A percentile compares a stretch with the other conserved stretches of the same genome.
Evolutionary conservation across 2,329 filamentous ascomycete genomes (phyloP).

Genomic region (Sarocladium kiliense): DNA sequence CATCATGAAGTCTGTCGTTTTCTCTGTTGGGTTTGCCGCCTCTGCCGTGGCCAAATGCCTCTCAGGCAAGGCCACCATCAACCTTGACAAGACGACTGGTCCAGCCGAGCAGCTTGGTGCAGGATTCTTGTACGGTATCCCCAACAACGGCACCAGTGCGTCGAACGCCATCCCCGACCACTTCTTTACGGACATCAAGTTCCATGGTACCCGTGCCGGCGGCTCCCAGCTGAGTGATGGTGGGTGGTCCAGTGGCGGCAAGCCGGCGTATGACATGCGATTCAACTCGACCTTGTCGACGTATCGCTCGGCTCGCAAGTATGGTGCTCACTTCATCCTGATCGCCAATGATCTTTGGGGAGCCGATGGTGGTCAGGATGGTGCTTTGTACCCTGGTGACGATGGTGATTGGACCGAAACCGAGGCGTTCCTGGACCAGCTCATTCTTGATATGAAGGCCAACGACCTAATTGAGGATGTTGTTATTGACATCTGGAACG

Average conservation of each 20-base stretch:
- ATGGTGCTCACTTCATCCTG: slow-evolving; percentile 9
- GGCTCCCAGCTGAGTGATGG: not conserved
- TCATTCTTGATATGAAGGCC: slow-evolving; percentile 8
- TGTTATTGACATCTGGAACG: slow-evolving; percentile 13
- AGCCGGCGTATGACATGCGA: not conserved
- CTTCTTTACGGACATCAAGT: slow-evolving; percentile 9
- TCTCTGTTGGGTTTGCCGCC: not conserved
- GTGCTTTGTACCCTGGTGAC: slow-evolving; percentile 12
- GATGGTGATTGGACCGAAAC: slow-evolving; percentile 11
- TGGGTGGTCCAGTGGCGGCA: not conserved
- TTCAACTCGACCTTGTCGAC: slow-evolving; percentile 1
- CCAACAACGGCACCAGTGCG: slow-evolving; percentile 1
- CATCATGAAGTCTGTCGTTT: not conserved
- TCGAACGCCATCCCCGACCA: slow-evolving; percentile 2
- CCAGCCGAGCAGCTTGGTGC: not conserved
- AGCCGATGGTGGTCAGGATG: slow-evolving; percentile 10
- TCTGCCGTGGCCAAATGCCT: not conserved
- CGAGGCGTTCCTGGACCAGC: slow-evolving; percentile 10
- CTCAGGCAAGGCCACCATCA: slow-evolving; percentile 2
- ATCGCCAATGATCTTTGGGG: slow-evolving; percentile 13
- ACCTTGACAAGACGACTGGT: not conserved
- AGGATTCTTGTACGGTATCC: not conserved
- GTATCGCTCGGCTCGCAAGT: not conserved
- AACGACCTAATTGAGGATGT: slow-evolving; percentile 8
- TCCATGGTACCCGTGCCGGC: not conserved